Evolutionary conservation across 176 grass and related monocot species (phyloP).

Genomic region (Zoysia pacifica): DNA sequence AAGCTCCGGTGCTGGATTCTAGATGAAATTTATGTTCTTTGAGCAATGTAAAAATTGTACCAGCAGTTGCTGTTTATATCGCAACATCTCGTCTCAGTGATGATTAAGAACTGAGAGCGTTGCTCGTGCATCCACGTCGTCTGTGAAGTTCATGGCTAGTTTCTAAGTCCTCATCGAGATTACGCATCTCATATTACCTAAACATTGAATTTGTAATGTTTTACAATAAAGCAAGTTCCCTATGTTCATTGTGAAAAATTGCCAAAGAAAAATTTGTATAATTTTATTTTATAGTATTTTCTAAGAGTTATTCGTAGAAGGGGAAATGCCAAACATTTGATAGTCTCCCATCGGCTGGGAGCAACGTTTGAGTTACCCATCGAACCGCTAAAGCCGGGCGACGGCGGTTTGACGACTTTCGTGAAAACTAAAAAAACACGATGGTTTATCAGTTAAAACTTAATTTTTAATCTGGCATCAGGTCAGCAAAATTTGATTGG

Average conservation of each 20-base stretch:
- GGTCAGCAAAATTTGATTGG: too few species aligned
- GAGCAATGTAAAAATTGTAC: not conserved
- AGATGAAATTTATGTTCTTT: not conserved
- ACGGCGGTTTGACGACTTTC: too few species aligned
- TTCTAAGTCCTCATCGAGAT: too few species aligned
- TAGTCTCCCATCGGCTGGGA: not conserved
- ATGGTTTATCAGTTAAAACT: too few species aligned
- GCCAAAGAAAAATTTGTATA: not conserved
- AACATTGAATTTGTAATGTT: too few species aligned
- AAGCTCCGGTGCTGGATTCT: not conserved
- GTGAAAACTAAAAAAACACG: too few species aligned
- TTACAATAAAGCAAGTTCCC: not conserved
- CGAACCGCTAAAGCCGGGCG: too few species aligned
- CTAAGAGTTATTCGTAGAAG: not conserved
- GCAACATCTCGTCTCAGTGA: not conserved
- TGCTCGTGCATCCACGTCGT: not conserved
- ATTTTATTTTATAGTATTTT: too few species aligned
- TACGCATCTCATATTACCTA: not conserved
- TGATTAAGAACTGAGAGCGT: not conserved
- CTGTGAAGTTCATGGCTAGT: not conserved
- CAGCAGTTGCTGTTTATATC: not conserved
- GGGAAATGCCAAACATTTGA: not conserved
- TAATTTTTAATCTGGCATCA: too few species aligned
- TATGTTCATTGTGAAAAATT: not conserved
- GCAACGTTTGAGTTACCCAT: not conserved